Base-by-base conservation (phyloP, 208 protist species). In the Leptomonas pyrrhocoris region DNA sequence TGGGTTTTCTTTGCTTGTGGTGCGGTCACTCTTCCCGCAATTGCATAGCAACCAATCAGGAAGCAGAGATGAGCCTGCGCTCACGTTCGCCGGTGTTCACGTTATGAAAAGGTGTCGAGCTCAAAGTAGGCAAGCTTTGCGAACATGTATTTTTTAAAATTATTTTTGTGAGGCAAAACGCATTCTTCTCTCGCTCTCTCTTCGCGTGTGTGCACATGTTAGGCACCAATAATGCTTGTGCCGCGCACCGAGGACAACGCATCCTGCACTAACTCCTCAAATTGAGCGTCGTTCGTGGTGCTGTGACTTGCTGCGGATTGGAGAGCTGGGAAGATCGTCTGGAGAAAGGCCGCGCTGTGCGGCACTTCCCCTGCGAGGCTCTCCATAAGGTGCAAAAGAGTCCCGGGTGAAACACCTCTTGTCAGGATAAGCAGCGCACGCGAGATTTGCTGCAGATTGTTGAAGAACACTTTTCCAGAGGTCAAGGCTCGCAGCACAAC, bases 231-330 rank as follows among this genome's bases (percentile, higher is more conserved):
- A 57, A 84, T 67, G 38, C 61, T 66, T 2, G 78, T 77, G 30
- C 79, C 79, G 36, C 72, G 65, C 34, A 86, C 38, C 18, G 66
- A 75, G 1, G 69, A 81, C 11, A 85, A 54, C 6, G 66, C 43
- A 42, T 89, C 80, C 51, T 85, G 76, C 30, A 89, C 56, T 15
- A 67, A 43, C 23, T 73, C 74, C 59, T 83, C 77, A 23, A 89
- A 84, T 18, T 43, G 27, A n/a, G 62, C 51, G 27, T 76, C 63
- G 25, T 50, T 43, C 40, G 27, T 46, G 34, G 31, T 45, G 42
- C 21, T n/a, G 40, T 62, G 55, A 0, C 27, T 42, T 1, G 55
- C 65, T 1, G 58, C 66, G 23, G 67, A 56, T 21, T 75, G 65
- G 0, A 83, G 61, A 19, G 68, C 59, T 1, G 71, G 48, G 38